Evolutionary conservation across 306 rosid species (phyloP).

Genomic region (Gleditsia sinensis): DNA sequence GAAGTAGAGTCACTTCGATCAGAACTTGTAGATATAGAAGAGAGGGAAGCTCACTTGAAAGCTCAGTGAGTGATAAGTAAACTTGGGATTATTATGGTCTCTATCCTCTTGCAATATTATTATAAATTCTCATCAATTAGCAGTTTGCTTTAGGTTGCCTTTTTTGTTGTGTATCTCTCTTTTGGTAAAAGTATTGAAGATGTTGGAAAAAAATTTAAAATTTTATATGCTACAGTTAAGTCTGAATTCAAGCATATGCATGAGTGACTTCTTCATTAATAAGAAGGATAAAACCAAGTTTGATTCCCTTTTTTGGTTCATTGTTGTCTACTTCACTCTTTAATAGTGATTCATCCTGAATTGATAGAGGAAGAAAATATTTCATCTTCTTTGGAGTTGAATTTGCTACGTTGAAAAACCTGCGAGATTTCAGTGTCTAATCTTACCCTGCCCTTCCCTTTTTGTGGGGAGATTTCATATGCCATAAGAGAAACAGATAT

Average conservation of each 20-base stretch:
- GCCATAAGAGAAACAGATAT: not conserved
- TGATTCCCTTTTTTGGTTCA: constrained; percentile 10
- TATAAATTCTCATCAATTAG: not conserved
- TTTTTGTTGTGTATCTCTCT: constrained; percentile 14
- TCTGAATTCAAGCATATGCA: constrained; percentile 19
- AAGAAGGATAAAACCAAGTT: constrained; percentile 23
- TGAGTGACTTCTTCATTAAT: not conserved
- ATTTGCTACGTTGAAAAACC: constrained; percentile 19
- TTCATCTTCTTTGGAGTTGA: constrained; percentile 32
- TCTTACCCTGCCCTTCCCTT: not conserved
- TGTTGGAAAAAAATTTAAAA: not conserved
- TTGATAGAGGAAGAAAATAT: constrained; percentile 19
- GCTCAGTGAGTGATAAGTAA: constrained; percentile 79
- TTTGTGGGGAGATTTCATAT: constrained; percentile 9
- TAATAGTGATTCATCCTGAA: constrained; percentile 26
- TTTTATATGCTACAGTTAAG: not conserved
- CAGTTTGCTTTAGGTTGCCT: constrained; percentile 10
- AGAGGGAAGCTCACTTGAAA: constrained; percentile 88
- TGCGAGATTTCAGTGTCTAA: constrained; percentile 20
- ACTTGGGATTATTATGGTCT: constrained; percentile 1
- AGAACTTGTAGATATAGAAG: constrained; percentile 78
- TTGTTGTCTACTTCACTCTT: constrained; percentile 11
- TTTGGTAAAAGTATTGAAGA: not conserved
- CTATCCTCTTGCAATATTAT: constrained; percentile 5
- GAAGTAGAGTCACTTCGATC: constrained; percentile 85